Evolutionary conservation across 2,329 filamentous ascomycete species (phyloP), one percentile per base, ranked within the genome.

Genomic region (Metarhizium rileyi): DNA sequence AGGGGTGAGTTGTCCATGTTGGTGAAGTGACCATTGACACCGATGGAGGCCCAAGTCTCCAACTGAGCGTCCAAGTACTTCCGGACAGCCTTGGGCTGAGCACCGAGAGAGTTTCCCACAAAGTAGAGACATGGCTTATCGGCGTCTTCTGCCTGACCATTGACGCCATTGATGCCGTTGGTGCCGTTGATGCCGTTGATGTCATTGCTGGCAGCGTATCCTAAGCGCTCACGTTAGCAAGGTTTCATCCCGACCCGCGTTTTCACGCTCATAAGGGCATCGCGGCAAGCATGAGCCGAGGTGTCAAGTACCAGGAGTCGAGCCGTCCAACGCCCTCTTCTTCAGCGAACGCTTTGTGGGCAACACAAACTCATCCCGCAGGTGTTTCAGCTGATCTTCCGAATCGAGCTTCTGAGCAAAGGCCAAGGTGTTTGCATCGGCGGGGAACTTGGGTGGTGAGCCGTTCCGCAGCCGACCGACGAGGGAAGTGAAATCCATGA

Each of bases 31-130:
- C 90, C 90, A 38, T 85, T 83, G 22, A 95, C 90, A 18, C 85
- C 90, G 56, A 93, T 85, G 0, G 82, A 84, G 0, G 84, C 84
- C 90, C 90, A 95, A 3, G 87, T 89, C 53, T 85, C 78, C 1
- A 95, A 76, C 57, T 94, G 89, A 5, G 81, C 77, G 43, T 83
- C 72, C 53, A 95, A 69, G 54, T 87, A 83, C 16, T 75, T 70
- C 18, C 77, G 73, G 0, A 84, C 82, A 14, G 77, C 77, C 53
- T 78, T 81, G 42, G 90, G 89, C 64, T 95, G 90, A 4, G 91
- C 78, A 35, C 90, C 90, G 1, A 95, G 77, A 0, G 89, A 95
- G 70, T 95, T 95, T 50, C 90, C 90, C 56, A 89, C 91, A 55
- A 96, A 82, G 66, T 95, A 96, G 52, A 88, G 83, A 52, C 65